Base-by-base conservation (phyloP, 1,284 basidiomycete species). In the Ceratobasidium sp. region DNA sequence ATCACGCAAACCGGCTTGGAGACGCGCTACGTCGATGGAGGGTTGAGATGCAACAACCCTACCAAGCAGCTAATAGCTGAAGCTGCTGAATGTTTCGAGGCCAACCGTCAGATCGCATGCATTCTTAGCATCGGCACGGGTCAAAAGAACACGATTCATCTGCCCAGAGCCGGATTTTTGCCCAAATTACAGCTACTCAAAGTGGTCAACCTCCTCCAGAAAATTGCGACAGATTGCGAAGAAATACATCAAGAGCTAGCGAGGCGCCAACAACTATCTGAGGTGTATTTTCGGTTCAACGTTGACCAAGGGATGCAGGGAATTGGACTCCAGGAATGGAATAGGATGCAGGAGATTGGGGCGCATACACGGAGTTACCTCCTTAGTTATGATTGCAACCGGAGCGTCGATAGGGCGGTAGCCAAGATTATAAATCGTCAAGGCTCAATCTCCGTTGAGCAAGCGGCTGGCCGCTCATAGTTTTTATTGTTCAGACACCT, bases 221-320 rank as follows among this genome's bases (percentile, higher is more conserved):
- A 48, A 27, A 62, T 73, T 27, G 55, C 70, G 7, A 62, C 27
- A 1, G 57, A 73, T 20, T 48, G 70, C 33, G 57, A 73, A n/a
- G 33, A 20, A 4, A 44, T 27, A 5, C 52, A 55, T n/a, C 33
- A 70, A 27, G 23, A 55, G 8, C 48, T 70, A 30, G 16, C 33
- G 5, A 16, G 2, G 3, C 30, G 52, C 44, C n/a, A 12, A 38
- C 27, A 46, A 23, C 5, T 14, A 2, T 20, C 35, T 16, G 55
- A 41, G 4, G 18, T 73, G 14, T 73, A 73, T 44, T 59, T 46
- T 44, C 55, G 69, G 27, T 48, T 73, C 55, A 73, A 60, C 48
- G 55, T 73, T 12, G 69, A 60, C 6, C 69, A 73, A 59, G 69
- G 55, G 5, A 38, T 73, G 30, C 41, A 59, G 30, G 57, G 41